A percentile compares a stretch with the other conserved stretches of the same genome.
phyloP scores from a whole-genome alignment of 768 basidiomycete species.

The Pulveroboletus ravenelii region DNA sequence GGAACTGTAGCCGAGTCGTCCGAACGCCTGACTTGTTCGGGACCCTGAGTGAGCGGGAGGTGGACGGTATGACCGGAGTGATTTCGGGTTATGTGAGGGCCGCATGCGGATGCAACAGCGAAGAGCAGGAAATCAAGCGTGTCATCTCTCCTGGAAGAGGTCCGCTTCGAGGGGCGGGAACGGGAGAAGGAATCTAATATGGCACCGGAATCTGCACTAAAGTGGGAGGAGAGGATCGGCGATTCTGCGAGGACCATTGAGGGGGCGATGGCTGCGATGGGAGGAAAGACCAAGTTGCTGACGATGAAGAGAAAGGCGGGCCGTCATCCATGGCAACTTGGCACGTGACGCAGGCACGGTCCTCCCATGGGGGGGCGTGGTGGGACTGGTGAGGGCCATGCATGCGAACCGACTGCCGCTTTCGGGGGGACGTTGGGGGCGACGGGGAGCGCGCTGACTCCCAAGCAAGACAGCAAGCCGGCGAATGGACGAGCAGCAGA shows the following conservation, averaged over 20 bases:
- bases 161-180: constrained; percentile 38
- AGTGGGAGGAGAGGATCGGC: constrained; percentile 24
- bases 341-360: constrained; percentile 5
- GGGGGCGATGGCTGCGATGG: too few species aligned
- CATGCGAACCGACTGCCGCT: neutral
- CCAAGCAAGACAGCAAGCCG: neutral
- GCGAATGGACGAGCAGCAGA: neutral
- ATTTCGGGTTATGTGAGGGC: constrained; percentile 76
- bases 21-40: constrained; percentile 49
- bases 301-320: constrained; percentile 5
- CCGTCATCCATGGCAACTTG: neutral
- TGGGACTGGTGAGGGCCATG: too few species aligned
- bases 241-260: constrained; percentile 30
- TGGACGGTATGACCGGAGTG: constrained; percentile 83
- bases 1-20: constrained; percentile 36
- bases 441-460: too few species aligned
- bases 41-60: constrained; percentile 38
- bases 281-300: neutral
- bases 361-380: too few species aligned
- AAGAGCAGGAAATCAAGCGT: constrained; percentile 76
- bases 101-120: constrained; percentile 69
- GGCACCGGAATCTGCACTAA: constrained; percentile 43
- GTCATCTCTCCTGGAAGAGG: constrained; percentile 56
- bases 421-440: too few species aligned
- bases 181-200: constrained; percentile 65